Base-by-base conservation (phyloP, 164 flowering plant genomes). In the Tetrastigma voinierianum region DNA sequence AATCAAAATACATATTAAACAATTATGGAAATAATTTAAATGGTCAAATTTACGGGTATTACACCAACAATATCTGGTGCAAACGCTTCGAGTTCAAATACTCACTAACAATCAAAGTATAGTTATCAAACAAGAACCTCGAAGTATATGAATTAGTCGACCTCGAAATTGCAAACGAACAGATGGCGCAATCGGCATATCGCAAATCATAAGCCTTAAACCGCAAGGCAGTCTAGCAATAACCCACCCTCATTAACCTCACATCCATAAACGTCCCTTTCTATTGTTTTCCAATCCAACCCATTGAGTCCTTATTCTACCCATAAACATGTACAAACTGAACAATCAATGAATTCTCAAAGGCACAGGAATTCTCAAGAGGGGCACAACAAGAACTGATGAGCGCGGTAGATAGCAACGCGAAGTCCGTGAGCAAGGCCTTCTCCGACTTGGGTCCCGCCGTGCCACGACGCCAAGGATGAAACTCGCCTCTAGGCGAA, bases 21-120 rank as follows among this genome's bases (percentile, higher is more conserved):
- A n/a, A n/a, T n/a, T n/a, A n/a, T n/a, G n/a, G n/a, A n/a, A n/a
- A n/a, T n/a, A n/a, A n/a, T n/a, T n/a, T n/a, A n/a, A n/a, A n/a
- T n/a, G n/a, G n/a, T n/a, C n/a, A n/a, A n/a, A n/a, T n/a, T n/a
- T n/a, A n/a, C n/a, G n/a, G n/a, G n/a, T n/a, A n/a, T n/a, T n/a
- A n/a, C n/a, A n/a, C n/a, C n/a, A n/a, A n/a, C n/a, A n/a, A n/a
- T n/a, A n/a, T n/a, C 74, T 89, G 84, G 2, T 86, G 99, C 89
- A 96, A 71, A 0, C 89, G 77, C 78, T 89, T 96, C 2, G 99
- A 96, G 65, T n/a, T 98, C 87, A 96, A 75, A 67, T 96, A 93
- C n/a, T 96, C 99, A 64, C 89, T n/a, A 65, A 87, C 99, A 71
- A 93, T 93, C 83, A 95, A 64, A 19, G 97, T 95, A 75, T 86